Evolutionary conservation across 768 basidiomycete genomes (phyloP).

Genomic region (Agaricus bisporus): DNA sequence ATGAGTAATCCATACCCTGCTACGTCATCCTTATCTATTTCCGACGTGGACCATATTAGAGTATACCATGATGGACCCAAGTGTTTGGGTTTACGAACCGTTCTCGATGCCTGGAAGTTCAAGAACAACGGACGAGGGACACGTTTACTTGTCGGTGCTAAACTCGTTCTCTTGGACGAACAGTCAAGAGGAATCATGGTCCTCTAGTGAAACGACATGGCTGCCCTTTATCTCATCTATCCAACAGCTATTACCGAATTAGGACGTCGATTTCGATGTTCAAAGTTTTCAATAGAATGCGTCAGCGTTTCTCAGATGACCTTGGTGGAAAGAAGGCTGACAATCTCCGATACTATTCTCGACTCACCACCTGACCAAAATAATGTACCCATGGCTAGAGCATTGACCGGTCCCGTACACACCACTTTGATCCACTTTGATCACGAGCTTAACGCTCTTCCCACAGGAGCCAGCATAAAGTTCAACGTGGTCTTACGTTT

Average conservation of each 20-base stretch:
- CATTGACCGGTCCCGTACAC: too few species aligned
- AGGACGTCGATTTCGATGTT: too few species aligned
- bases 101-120: conserved; percentile 47
- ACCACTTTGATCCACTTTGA: too few species aligned
- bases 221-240: too few species aligned
- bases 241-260: too few species aligned
- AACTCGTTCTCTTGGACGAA: conserved; percentile 43
- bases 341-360: too few species aligned
- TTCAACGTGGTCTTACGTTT: not conserved
- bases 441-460: not conserved
- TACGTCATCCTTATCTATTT: conserved; percentile 14
- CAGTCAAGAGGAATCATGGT: conserved; percentile 39
- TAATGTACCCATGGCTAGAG: too few species aligned
- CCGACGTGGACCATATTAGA: conserved; percentile 45
- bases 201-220: conserved; percentile 16
- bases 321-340: too few species aligned
- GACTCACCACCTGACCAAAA: too few species aligned
- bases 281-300: too few species aligned
- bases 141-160: conserved; percentile 41
- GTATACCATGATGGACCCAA: conserved; percentile 49
- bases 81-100: conserved; percentile 41
- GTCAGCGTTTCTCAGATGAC: too few species aligned
- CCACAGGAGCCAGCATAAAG: not conserved
- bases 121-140: conserved; percentile 24
- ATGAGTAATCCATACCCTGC: not conserved